Evolutionary conservation across 139 green algal genomes (phyloP).

Genomic region (Chlorella ohadii): DNA sequence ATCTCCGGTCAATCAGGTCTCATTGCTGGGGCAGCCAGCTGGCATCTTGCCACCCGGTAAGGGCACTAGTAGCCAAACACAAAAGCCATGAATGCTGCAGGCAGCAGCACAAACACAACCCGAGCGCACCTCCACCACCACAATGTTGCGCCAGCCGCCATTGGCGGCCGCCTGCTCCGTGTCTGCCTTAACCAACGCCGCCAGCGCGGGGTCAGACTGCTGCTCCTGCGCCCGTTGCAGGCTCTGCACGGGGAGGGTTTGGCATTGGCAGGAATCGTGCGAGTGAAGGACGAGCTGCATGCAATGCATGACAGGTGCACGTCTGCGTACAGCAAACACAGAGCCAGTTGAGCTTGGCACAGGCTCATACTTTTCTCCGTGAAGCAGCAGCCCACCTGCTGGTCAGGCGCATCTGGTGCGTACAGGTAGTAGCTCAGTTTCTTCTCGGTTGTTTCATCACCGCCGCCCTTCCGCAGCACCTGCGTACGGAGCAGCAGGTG

Average conservation of each 20-base stretch:
- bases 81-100: not conserved
- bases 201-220: conserved; percentile 13
- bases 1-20: no score
- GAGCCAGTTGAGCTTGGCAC: not conserved
- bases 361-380: not conserved
- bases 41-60: no score
- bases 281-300: no score
- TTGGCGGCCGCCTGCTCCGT: not conserved
- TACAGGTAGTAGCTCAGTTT: not conserved
- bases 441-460: not conserved
- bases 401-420: not conserved
- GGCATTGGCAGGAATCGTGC: not conserved
- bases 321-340: no score
- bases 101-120: not conserved
- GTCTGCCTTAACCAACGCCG: conserved; percentile 15
- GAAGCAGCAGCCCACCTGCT: not conserved
- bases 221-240: not conserved
- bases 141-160: not conserved
- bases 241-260: not conserved
- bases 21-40: no score
- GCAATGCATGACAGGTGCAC: not conserved
- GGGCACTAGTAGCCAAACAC: no score
- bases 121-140: conserved; percentile 9
- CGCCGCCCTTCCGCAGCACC: no score
- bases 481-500: not conserved